phyloP scores from a whole-genome alignment of 2,329 filamentous ascomycete genomes.

The Trichoderma atroviride region DNA sequence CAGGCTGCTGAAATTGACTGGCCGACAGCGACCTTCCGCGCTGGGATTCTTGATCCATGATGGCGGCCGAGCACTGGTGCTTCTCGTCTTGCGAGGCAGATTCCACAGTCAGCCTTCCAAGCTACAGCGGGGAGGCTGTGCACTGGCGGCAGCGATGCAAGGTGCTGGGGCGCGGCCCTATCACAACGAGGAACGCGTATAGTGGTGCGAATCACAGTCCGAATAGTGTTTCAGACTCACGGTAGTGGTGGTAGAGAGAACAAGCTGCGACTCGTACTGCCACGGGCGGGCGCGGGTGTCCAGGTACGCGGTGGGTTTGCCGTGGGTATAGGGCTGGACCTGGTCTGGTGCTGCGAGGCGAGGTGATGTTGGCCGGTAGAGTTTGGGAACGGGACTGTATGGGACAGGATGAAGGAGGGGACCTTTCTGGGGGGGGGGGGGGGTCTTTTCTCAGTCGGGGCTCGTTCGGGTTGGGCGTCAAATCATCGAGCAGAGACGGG shows the following conservation, averaged over 20 bases:
- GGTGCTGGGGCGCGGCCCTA: constrained; percentile 29
- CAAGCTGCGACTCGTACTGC: constrained; percentile 20
- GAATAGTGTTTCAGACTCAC: constrained; percentile 24
- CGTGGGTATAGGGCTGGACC: constrained; percentile 27
- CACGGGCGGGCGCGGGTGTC: constrained; percentile 19
- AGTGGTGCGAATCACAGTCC: constrained; percentile 24
- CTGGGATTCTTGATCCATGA: constrained; percentile 49
- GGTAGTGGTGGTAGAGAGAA: constrained; percentile 9
- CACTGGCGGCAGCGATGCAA: constrained; percentile 32
- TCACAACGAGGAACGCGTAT: constrained; percentile 28
- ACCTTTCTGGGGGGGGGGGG: constrained; percentile 9
- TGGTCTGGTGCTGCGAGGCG: constrained; percentile 20
- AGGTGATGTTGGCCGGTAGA: constrained; percentile 13
- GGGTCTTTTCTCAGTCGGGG: constrained; percentile 25
- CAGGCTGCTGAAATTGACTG: constrained; percentile 55
- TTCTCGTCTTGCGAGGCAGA: constrained; percentile 46
- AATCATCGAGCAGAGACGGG: constrained; percentile 25
- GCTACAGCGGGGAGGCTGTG: constrained; percentile 44
- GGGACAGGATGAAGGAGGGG: constrained; percentile 11
- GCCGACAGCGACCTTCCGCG: constrained; percentile 64
- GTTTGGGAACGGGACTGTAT: constrained; percentile 16
- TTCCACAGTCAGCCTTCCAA: constrained; percentile 49
- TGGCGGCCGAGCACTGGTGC: constrained; percentile 31
- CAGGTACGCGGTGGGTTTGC: constrained; percentile 21
- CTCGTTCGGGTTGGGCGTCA: constrained; percentile 27